Base-by-base conservation (phyloP, 495 filamentous ascomycete species). In the Talaromyces proteolyticus region DNA sequence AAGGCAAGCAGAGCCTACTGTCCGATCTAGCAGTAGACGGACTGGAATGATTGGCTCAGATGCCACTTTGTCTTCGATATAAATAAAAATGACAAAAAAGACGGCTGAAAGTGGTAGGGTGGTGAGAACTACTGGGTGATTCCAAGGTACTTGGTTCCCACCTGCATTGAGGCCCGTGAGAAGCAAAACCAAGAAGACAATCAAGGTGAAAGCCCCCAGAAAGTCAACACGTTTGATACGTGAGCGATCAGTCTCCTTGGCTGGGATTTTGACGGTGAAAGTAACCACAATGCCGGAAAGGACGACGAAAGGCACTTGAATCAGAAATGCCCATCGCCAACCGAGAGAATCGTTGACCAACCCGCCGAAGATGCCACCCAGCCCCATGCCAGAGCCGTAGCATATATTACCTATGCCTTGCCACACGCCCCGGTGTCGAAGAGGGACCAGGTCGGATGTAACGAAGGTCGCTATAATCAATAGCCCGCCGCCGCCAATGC, bases 321-420 rank as follows among this genome's bases (percentile, higher is more conserved):
- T 65, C 25, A 91, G 68, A 61, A 96, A 96, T 1, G 91, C 92
- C 63, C 68, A 73, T 48, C 75, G 61, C 86, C 86, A 92, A 24
- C 91, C 86, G 48, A 85, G 75, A 4, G 70, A 71, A 60, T 95
- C 91, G 59, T 91, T 87, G 24, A 95, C 74, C 66, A 83, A 81
- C 2, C 91, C 91, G 18, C 91, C 91, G 60, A 23, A 75, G 34
- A 83, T 75, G 52, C 81, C 89, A 49, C 79, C 92, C 37, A 83
- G 64, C 64, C 74, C 90, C 53, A 78, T 84, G 49, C 86, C 90
- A 49, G 74, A 44, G 42, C 85, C 87, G 56, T 75, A 90, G 47
- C 73, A 75, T 52, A 96, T 79, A 66, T 96, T 96, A 0, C 87
- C 87, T 37, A 95, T 68, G 0, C 92, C 92, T 63, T 96, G 91